Percentiles rank a stretch among this genome's conserved stretches.
phyloP scores from a whole-genome alignment of 2,329 filamentous ascomycete species.

The Talaromyces sp. region DNA sequence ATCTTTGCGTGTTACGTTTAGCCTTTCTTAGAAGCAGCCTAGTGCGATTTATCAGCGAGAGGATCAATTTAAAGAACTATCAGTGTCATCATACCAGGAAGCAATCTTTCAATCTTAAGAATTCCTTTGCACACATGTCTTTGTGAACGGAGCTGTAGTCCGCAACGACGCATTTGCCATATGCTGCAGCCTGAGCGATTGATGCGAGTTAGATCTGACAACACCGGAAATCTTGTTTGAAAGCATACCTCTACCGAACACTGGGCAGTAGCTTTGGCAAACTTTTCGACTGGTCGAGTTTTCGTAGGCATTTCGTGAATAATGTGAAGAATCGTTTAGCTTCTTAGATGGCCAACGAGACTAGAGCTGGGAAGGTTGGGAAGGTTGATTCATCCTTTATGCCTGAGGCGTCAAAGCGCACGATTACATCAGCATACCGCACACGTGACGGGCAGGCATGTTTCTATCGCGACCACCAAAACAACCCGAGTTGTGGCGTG shows the following conservation, averaged over 20 bases:
- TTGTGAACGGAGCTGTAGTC: slow-evolving; percentile 91
- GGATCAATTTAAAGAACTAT: neutral
- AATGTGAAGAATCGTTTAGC: slow-evolving; percentile 1
- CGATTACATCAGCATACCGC: slow-evolving; percentile 20
- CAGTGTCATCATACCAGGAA: slow-evolving; percentile 66
- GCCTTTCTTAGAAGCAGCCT: slow-evolving; percentile 58
- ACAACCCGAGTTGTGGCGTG: slow-evolving; percentile 18
- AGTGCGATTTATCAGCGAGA: slow-evolving; percentile 7
- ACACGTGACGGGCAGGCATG: slow-evolving; percentile 24
- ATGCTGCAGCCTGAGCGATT: slow-evolving; percentile 68
- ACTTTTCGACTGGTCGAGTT: slow-evolving; percentile 68
- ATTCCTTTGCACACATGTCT: slow-evolving; percentile 86
- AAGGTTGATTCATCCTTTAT: neutral
- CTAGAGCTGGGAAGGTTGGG: slow-evolving; percentile 2
- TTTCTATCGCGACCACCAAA: slow-evolving; percentile 31
- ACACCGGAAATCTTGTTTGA: neutral
- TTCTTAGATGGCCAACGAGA: too few relatives aligned
- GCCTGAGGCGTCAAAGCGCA: neutral
- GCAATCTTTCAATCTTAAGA: slow-evolving; percentile 82
- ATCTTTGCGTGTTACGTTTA: slow-evolving; percentile 25
- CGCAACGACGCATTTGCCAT: slow-evolving; percentile 86
- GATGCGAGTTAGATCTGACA: slow-evolving; percentile 18
- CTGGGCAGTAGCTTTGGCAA: slow-evolving; percentile 66
- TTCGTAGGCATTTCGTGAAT: slow-evolving; percentile 48
- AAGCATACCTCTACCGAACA: slow-evolving; percentile 65